Base-by-base conservation (phyloP, 768 basidiomycete genomes). In the Suillus placidus region DNA sequence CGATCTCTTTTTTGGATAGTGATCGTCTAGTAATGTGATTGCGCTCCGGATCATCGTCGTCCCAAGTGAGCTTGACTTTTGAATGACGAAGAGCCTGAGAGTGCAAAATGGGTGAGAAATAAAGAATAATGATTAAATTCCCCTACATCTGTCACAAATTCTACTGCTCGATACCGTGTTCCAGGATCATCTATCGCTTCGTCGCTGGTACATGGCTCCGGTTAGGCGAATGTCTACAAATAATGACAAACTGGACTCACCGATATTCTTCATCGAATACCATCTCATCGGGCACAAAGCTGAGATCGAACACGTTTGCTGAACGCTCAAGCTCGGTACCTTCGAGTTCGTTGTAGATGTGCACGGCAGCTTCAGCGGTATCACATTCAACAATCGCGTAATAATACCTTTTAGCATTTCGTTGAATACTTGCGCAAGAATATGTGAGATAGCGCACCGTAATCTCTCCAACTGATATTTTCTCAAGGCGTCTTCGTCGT, bases 61-160 rank as follows among this genome's bases (percentile, higher is more conserved):
- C 97, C 97, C 97, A 99, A 6, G 96, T 97, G 38, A 99, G 85
- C 73, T 94, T 97, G 66, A 99, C 97, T 81, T 95, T 97, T 16
- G 97, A 99, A 75, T 99, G 96, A 6, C 97, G 91, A 6, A 99
- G 86, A 12, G 97, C 97, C 95, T 98, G 68, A 42, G 16, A 66
- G 32, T 55, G 57, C 40, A 51, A 20, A n/a, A 58, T 35, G 14
- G 38, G 23, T 57, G 12, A 35, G 14, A 14, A 18, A 34, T 20
- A 13, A 10, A 8, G 32, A 37, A 37, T 23, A 23, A 14, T 16
- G 2, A 18, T 8, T 35, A 16, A 9, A 80, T 58, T 26, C 16
- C 13, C 92, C 74, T 72, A 95, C 96, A 73, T 97, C 93, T 2
- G 97, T 99, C 38, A 90, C 88, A 72, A 97, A 99, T 60, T 99